Percentiles rank a stretch among this genome's conserved stretches.
These are phyloP conservation scores for Cystobasidium pallidum DNA, from an alignment of 1,284 basidiomycete species.

Conservation along the genomic window DNA sequence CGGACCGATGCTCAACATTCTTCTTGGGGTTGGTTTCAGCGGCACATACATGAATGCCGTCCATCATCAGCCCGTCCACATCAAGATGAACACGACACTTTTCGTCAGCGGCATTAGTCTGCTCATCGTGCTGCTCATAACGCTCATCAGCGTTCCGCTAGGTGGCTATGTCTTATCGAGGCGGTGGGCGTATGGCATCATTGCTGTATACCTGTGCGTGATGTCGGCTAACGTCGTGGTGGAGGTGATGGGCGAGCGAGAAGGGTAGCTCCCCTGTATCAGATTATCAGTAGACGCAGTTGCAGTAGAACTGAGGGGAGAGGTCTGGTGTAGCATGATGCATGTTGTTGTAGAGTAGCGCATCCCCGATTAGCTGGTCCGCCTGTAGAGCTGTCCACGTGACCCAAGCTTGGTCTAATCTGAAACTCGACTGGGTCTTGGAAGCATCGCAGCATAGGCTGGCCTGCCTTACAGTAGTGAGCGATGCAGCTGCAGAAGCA, in stretches of 20 bases:
- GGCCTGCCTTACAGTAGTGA: too few relatives aligned
- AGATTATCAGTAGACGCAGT: too few relatives aligned
- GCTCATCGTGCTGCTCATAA: conserved; percentile 71
- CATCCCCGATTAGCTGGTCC: too few relatives aligned
- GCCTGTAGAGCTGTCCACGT: too few relatives aligned
- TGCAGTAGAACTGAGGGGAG: too few relatives aligned
- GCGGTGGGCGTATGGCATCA: conserved; percentile 77
- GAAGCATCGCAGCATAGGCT: too few relatives aligned
- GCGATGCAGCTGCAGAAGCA: too few relatives aligned
- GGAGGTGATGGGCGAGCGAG: conserved; percentile 26
- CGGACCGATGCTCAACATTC: conserved; percentile 94
- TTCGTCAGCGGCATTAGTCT: conserved; percentile 80
- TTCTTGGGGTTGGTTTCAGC: conserved; percentile 82
- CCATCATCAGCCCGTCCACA: conserved; percentile 65
- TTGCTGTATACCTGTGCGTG: conserved; percentile 70
- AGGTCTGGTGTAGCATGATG: too few relatives aligned
- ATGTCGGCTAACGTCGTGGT: conserved; percentile 69
- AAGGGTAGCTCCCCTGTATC: background rate
- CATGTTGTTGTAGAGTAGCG: too few relatives aligned
- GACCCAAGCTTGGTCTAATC: too few relatives aligned
- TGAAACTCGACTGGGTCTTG: too few relatives aligned
- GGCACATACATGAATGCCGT: conserved; percentile 72
- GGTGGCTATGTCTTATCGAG: conserved; percentile 80
- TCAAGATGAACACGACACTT: conserved; percentile 80
- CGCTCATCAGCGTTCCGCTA: conserved; percentile 80